Percentiles rank a stretch among this genome's conserved stretches.
Conservation (phyloP, 2,329 filamentous ascomycete genomes). For the Beauveria scarabaeidicola region DNA sequence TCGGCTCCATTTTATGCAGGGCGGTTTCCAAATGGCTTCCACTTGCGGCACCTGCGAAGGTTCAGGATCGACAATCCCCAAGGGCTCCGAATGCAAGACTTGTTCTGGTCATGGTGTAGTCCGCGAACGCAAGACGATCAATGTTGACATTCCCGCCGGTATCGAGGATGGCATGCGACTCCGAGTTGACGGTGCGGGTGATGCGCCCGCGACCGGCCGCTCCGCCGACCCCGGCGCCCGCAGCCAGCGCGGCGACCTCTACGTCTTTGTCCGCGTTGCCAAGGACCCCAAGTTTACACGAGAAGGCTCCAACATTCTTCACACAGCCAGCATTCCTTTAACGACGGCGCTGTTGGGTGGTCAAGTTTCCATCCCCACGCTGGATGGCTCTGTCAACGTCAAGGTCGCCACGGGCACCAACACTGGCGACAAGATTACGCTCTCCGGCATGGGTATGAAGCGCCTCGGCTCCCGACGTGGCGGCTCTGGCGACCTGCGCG, state of each 20-base stretch:
- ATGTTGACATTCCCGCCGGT: constrained; percentile 85
- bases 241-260: constrained; percentile 76
- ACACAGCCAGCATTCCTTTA: constrained; percentile 83
- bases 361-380: constrained; percentile 79
- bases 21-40: constrained; percentile 92
- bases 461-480: constrained; percentile 61
- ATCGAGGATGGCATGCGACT: constrained; percentile 96
- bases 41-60: constrained; percentile 79
- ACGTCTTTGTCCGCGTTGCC: constrained; percentile 83
- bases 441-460: constrained; percentile 91
- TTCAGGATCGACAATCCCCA: constrained; percentile 65
- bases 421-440: constrained; percentile 83
- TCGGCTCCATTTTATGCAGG: constrained; percentile 79
- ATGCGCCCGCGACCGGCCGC: constrained; percentile 70
- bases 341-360: constrained; percentile 91
- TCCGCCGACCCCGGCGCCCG: constrained; percentile 53
- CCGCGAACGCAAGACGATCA: constrained; percentile 73
- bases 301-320: constrained; percentile 79
- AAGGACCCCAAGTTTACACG: constrained; percentile 84
- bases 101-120: constrained; percentile 80
- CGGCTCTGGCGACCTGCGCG: constrained; percentile 71
- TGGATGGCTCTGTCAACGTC: constrained; percentile 84
- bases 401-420: constrained; percentile 86
- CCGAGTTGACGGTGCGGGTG: constrained; percentile 75
- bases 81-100: constrained; percentile 68